Evolutionary conservation across 2,329 filamentous ascomycete species (phyloP).

Genomic region (Mycogone perniciosa): DNA sequence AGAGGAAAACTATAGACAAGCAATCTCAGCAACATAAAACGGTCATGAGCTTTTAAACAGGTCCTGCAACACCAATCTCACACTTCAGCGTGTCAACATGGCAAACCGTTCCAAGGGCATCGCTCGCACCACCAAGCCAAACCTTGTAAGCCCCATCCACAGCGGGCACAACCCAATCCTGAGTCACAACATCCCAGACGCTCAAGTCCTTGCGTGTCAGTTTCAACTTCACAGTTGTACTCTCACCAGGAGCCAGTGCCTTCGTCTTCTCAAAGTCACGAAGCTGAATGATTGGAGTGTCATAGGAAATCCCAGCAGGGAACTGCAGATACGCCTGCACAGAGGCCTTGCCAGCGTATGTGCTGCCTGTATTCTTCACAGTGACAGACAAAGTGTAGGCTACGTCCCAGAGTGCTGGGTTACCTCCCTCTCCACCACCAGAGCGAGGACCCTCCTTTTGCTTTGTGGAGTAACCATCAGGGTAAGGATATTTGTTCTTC

Average conservation of each 20-base stretch:
- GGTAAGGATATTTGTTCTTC: conserved; percentile 52
- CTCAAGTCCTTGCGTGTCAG: conserved; percentile 65
- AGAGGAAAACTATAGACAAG: background rate
- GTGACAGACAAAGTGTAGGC: conserved; percentile 37
- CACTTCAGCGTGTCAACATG: conserved; percentile 25
- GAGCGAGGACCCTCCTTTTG: conserved; percentile 44
- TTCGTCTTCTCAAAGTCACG: conserved; percentile 66
- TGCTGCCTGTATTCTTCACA: conserved; percentile 48
- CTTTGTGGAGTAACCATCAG: conserved; percentile 54
- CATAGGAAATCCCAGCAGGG: conserved; percentile 33
- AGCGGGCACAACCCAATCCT: conserved; percentile 58
- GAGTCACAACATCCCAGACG: conserved; percentile 60
- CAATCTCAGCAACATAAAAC: background rate
- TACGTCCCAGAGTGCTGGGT: conserved; percentile 56
- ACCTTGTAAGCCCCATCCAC: conserved; percentile 32
- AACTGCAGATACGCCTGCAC: conserved; percentile 42
- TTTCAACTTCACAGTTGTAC: conserved; percentile 46
- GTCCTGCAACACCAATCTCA: conserved; percentile 17
- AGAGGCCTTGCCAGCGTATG: conserved; percentile 37
- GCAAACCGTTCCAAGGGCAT: conserved; percentile 27
- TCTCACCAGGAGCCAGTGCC: conserved; percentile 47
- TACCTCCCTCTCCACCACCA: conserved; percentile 64
- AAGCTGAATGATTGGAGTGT: conserved; percentile 63
- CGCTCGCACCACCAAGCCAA: conserved; percentile 35
- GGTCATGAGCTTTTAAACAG: conserved; percentile 3